A percentile compares a stretch with the other conserved stretches of the same genome.
Evolutionary conservation across 1,139 yeast genomes (phyloP).

Genomic region (Kodamaea ohmeri): DNA sequence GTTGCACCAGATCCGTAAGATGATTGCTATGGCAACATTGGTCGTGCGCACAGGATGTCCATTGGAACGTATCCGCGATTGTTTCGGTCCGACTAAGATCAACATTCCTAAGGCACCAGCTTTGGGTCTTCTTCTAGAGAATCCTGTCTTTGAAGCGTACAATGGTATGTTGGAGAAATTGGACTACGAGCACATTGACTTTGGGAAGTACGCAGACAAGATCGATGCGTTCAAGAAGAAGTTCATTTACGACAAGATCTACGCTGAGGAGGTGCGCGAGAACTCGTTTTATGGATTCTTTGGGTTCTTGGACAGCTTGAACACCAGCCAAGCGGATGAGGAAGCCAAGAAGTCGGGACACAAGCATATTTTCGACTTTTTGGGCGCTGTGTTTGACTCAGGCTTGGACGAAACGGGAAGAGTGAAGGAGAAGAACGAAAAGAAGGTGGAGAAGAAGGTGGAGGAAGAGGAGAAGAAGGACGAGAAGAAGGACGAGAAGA

Average conservation of each 20-base stretch:
- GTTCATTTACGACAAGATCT: conserved; percentile 87
- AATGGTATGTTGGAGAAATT: conserved; percentile 67
- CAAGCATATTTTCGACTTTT: conserved; percentile 65
- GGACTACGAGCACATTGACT: conserved; percentile 78
- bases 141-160: conserved; percentile 88
- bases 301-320: conserved; percentile 64
- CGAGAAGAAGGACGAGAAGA: conserved; percentile 10
- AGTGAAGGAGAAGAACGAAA: conserved; percentile 8
- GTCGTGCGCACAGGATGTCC: conserved; percentile 88
- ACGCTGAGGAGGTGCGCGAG: conserved; percentile 82
- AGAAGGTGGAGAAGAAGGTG: conserved; percentile 11
- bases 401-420: conserved; percentile 21
- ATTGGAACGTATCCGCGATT: conserved; percentile 66
- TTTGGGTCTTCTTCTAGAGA: conserved; percentile 81
- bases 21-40: conserved; percentile 94
- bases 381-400: conserved; percentile 53
- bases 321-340: conserved; percentile 14
- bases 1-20: conserved; percentile 96
- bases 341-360: conserved; percentile 26
- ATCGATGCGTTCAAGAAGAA: conserved; percentile 87
- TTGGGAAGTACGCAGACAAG: conserved; percentile 60
- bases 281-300: conserved; percentile 87
- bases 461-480: conserved; percentile 9
- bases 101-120: conserved; percentile 98
- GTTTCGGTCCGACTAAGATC: conserved; percentile 70